A percentile compares a stretch with the other conserved stretches of the same genome.
phyloP scores from a whole-genome alignment of 768 basidiomycete species.

The Neoboletus magnificus region DNA sequence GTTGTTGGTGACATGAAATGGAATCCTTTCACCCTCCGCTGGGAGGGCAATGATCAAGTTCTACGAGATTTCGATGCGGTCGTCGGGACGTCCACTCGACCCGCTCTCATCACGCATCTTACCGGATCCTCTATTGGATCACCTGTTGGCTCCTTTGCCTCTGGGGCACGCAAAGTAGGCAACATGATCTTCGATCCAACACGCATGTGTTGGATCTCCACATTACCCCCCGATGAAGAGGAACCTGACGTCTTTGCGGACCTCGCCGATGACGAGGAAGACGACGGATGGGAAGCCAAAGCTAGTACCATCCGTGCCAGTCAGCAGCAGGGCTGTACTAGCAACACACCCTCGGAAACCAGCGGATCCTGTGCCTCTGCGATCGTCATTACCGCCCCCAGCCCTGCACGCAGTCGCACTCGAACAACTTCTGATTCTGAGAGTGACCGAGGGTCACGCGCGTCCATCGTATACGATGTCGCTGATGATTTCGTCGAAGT shows the following conservation, averaged over 20 bases:
- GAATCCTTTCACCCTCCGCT: slow-evolving; percentile 86
- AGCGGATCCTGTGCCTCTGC: slow-evolving; percentile 25
- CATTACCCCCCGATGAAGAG: slow-evolving; percentile 80
- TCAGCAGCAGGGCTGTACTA: slow-evolving; percentile 38
- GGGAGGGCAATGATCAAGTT: slow-evolving; percentile 96
- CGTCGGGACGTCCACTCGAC: slow-evolving; percentile 79
- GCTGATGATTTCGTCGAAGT: slow-evolving; percentile 70
- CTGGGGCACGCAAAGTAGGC: slow-evolving; percentile 86
- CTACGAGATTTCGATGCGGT: slow-evolving; percentile 86
- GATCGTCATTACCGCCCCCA: slow-evolving; percentile 43
- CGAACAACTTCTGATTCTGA: slow-evolving; percentile 72
- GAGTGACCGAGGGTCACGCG: slow-evolving; percentile 71
- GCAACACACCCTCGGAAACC: slow-evolving; percentile 26
- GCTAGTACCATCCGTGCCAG: slow-evolving; percentile 78
- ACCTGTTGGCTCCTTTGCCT: slow-evolving; percentile 67
- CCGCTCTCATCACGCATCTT: slow-evolving; percentile 93
- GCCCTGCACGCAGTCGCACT: slow-evolving; percentile 60
- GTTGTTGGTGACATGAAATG: slow-evolving; percentile 97
- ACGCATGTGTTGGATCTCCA: slow-evolving; percentile 94
- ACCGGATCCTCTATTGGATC: slow-evolving; percentile 85
- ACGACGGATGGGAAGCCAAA: slow-evolving; percentile 65
- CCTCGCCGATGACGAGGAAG: slow-evolving; percentile 86
- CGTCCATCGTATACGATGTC: slow-evolving; percentile 74
- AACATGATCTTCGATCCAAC: slow-evolving; percentile 97
- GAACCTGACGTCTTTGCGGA: slow-evolving; percentile 96